These are phyloP conservation scores for Saccharata proteae DNA, from an alignment of 2,329 filamentous ascomycete species.

Conservation along the genomic window DNA sequence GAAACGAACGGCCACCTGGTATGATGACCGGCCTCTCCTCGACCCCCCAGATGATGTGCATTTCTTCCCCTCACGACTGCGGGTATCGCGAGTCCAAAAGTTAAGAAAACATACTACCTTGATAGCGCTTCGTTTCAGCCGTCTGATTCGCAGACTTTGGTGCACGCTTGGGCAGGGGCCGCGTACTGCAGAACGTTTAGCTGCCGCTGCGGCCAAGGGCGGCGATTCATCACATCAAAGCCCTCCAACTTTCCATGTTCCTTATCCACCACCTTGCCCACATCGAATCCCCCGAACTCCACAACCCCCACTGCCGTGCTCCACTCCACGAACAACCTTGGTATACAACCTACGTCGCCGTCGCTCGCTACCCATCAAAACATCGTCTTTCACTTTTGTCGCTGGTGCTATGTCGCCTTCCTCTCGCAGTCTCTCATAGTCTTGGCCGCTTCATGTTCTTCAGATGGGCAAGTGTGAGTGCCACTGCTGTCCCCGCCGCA, in stretches of 20 bases:
- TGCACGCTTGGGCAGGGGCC: too few species aligned
- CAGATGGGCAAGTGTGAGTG: constrained; percentile 31
- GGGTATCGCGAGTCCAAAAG: too few species aligned
- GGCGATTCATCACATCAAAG: not conserved
- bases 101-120: too few species aligned
- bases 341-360: constrained; percentile 3
- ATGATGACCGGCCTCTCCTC: too few species aligned
- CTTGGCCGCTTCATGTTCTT: constrained; percentile 2
- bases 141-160: too few species aligned
- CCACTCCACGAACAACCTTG: not conserved
- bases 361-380: constrained; percentile 4
- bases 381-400: not conserved
- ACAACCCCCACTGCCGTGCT: not conserved
- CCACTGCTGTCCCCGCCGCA: constrained; percentile 5
- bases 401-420: constrained; percentile 9
- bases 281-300: too few species aligned
- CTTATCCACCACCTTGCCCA: not conserved
- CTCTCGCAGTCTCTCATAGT: constrained; percentile 4
- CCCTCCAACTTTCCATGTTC: not conserved
- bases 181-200: too few species aligned
- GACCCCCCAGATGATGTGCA: too few species aligned
- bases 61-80: too few species aligned
- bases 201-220: too few species aligned
- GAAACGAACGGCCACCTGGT: too few species aligned
- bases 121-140: too few species aligned